Base-by-base conservation (phyloP, 2,329 filamentous ascomycete genomes). In the Penicillium freii region DNA sequence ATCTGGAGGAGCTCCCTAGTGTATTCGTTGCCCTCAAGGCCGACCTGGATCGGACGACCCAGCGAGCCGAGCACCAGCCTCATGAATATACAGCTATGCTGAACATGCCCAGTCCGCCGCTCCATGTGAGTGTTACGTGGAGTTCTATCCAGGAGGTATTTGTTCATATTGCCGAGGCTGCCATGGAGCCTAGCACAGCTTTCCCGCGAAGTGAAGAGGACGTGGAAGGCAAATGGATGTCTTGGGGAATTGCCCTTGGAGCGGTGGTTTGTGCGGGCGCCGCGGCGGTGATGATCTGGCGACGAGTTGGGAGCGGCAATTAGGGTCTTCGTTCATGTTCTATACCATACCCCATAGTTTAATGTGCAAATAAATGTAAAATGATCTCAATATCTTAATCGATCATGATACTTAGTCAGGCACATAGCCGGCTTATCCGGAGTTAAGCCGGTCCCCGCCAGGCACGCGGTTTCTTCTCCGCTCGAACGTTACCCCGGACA, bases 71-170 rank as follows among this genome's bases (percentile, higher is more conserved):
- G 73, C 79, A 88, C 62, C 93, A 97, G 74, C 94, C 94, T 1
- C 94, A 99, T 71, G 88, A 92, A 62, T 97, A 97, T 75, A 95
- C 92, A 0, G 86, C 88, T 50, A 82, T 84, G 38, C 79, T 96
- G 65, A 92, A 90, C 71, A 96, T 97, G 90, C 87, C 89, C 54
- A 87, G 76, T 11, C 75, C 92, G 3, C 94, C 94, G 6, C 79
- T 97, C 40, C 95, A 99, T 77, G 94, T 97, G 52, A 96, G 91
- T 69, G 92, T 94, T 31, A 94, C 89, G 7, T 99, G 94, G 94
- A 87, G 85, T 68, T 95, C 90, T 68, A 96, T 97, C 65, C 89
- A 89, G 62, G 94, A 99, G 75, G 83, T 97, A 36, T 99, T 97
- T 75, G 91, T 97, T 25, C 87, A 85, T 36, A 84, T 97, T 55